phyloP scores from a whole-genome alignment of 164 flowering plant species.

The Annona cherimola region DNA sequence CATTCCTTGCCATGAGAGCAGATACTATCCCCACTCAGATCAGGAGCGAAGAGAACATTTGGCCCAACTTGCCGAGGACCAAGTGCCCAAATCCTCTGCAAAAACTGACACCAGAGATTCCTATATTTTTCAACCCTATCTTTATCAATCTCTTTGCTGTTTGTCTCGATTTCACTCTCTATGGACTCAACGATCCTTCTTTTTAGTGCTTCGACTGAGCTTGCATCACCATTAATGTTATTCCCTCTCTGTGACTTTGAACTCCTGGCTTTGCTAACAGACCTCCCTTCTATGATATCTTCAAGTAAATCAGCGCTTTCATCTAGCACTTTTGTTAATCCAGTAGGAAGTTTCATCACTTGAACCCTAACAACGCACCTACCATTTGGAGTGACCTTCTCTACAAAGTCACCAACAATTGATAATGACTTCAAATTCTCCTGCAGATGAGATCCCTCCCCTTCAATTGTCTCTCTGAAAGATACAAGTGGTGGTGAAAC shows the following conservation, averaged over 20 bases:
- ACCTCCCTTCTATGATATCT: slow-evolving; percentile 53
- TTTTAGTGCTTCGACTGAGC: slow-evolving; percentile 47
- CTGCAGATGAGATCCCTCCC: slow-evolving; percentile 39
- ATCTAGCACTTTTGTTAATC: slow-evolving; percentile 72
- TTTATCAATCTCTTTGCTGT: slow-evolving; percentile 36
- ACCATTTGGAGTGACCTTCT: slow-evolving; percentile 73
- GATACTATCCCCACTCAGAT: slow-evolving; percentile 19
- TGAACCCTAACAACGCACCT: slow-evolving; percentile 69
- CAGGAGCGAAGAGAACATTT: slow-evolving; percentile 69
- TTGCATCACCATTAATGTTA: slow-evolving; percentile 32
- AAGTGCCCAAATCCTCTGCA: slow-evolving; percentile 82
- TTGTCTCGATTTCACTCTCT: slow-evolving; percentile 40
- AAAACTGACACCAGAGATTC: slow-evolving; percentile 49
- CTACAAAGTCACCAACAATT: slow-evolving; percentile 48
- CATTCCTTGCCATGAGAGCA: slow-evolving; percentile 16
- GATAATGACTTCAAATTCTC: slow-evolving; percentile 44
- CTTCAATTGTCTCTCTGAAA: slow-evolving; percentile 83
- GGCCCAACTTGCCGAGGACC: slow-evolving; percentile 89
- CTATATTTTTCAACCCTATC: slow-evolving; percentile 56
- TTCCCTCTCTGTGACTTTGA: slow-evolving; percentile 27
- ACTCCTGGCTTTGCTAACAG: slow-evolving; percentile 29
- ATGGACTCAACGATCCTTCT: slow-evolving; percentile 62
- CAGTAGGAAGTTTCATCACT: slow-evolving; percentile 66
- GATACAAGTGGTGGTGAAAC: slow-evolving; percentile 93
- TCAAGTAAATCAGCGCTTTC: slow-evolving; percentile 71